phyloP scores from a whole-genome alignment of 345 rosid genomes.

The Noccaea bulbosa region DNA sequence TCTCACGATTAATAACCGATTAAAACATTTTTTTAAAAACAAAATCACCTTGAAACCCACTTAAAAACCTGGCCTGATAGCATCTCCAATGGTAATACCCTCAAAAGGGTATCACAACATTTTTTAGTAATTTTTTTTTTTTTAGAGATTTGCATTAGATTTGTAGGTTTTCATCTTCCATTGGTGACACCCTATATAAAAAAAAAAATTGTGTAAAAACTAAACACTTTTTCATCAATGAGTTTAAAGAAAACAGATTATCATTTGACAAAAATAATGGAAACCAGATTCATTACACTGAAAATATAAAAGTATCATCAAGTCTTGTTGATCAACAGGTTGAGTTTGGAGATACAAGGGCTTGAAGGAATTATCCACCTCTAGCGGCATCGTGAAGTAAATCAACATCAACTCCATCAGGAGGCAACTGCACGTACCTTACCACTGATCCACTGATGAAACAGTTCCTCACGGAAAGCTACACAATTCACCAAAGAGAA shows the following conservation, averaged over 20 bases:
- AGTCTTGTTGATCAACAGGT: background rate
- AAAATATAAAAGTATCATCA: slow-evolving; percentile 23
- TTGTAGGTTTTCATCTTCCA: too few species aligned
- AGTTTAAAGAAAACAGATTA: background rate
- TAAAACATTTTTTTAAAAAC: too few species aligned
- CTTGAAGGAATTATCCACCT: too few species aligned
- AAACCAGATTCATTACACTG: slow-evolving; percentile 35
- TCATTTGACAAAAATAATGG: slow-evolving; percentile 25
- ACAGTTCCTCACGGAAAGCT: slow-evolving; percentile 99
- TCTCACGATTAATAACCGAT: too few species aligned
- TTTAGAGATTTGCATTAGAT: too few species aligned
- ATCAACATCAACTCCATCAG: slow-evolving; percentile 95
- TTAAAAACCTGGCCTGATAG: too few species aligned
- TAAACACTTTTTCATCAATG: background rate
- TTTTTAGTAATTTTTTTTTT: too few species aligned
- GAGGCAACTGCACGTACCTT: slow-evolving; percentile 94
- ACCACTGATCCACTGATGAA: slow-evolving; percentile 99
- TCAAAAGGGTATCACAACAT: too few species aligned
- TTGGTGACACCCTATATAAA: too few species aligned
- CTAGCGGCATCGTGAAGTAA: slow-evolving; percentile 98
- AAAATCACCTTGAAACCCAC: too few species aligned
- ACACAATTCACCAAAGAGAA: slow-evolving; percentile 38
- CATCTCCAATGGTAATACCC: too few species aligned
- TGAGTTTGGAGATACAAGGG: slow-evolving; percentile 48
- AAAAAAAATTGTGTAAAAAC: too few species aligned